These are phyloP conservation scores for Podaxis sp. DNA, from an alignment of 768 basidiomycete species.

Conservation along the genomic window DNA sequence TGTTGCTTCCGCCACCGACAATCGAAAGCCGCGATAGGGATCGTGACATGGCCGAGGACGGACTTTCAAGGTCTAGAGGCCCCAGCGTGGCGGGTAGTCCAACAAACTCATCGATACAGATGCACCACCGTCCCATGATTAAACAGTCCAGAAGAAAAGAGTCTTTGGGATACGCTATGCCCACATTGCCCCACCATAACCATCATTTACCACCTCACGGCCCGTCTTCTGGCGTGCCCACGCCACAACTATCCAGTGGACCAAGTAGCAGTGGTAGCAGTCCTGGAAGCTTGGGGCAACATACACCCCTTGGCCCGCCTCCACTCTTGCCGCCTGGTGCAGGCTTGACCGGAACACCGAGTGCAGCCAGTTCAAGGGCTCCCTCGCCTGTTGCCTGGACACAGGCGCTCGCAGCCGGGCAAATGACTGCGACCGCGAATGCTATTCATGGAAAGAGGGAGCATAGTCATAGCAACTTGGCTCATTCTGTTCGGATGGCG, in stretches of 20 bases:
- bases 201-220: slow-evolving; percentile 15
- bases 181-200: slow-evolving; percentile 2
- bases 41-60: slow-evolving; percentile 12
- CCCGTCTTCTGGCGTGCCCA: slow-evolving; percentile 37
- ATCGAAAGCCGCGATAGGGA: slow-evolving; percentile 7
- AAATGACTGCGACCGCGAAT: slow-evolving; percentile 14
- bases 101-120: slow-evolving; percentile 14
- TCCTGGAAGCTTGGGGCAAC: slow-evolving; percentile 49
- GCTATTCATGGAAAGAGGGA: slow-evolving; percentile 20
- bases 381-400: slow-evolving; percentile 53
- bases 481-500: slow-evolving; percentile 80
- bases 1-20: slow-evolving; percentile 54
- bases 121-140: slow-evolving; percentile 6
- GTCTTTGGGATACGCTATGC: slow-evolving; percentile 11
- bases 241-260: slow-evolving; percentile 64
- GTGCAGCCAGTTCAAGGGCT: slow-evolving; percentile 57
- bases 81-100: slow-evolving; percentile 16
- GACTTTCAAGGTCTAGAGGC: slow-evolving; percentile 1
- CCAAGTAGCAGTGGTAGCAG: slow-evolving; percentile 65
- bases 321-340: slow-evolving; percentile 17
- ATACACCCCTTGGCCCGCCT: slow-evolving; percentile 17
- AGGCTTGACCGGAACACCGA: slow-evolving; percentile 20
- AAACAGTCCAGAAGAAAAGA: slow-evolving; percentile 7
- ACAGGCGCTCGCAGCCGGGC: slow-evolving; percentile 21
- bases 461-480: slow-evolving; percentile 61